Conservation (phyloP, 2,329 filamentous ascomycete genomes). For the Fusarium sp. region DNA sequence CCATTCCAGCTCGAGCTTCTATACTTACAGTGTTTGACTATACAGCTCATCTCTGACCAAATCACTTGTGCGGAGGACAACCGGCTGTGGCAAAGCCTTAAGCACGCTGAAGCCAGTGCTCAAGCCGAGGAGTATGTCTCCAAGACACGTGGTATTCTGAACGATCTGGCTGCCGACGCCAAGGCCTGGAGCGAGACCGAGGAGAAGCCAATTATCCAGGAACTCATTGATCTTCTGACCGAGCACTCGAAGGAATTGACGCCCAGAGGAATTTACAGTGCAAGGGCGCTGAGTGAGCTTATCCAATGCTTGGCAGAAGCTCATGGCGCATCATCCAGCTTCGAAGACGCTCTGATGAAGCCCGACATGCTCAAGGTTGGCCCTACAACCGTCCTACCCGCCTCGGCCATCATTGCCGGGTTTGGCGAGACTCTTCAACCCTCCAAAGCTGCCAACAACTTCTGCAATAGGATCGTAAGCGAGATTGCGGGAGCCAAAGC, state of each 20-base stretch:
- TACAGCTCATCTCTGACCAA: conserved; percentile 66
- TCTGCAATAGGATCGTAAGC: conserved; percentile 71
- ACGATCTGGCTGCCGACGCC: conserved; percentile 49
- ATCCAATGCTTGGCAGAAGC: conserved; percentile 60
- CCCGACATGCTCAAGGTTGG: conserved; percentile 61
- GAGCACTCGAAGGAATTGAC: conserved; percentile 57
- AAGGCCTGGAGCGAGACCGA: conserved; percentile 55
- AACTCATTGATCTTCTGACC: conserved; percentile 59
- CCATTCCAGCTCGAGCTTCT: conserved; percentile 62
- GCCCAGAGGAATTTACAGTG: conserved; percentile 62
- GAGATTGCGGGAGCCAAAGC: conserved; percentile 65
- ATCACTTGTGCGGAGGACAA: conserved; percentile 58
- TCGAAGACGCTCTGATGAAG: conserved; percentile 62
- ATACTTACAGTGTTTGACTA: conserved; percentile 62
- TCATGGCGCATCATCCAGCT: conserved; percentile 58
- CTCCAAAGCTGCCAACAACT: conserved; percentile 62
- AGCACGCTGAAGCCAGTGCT: conserved; percentile 49
- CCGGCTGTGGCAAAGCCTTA: conserved; percentile 60
- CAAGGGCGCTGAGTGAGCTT: conserved; percentile 63
- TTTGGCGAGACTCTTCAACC: conserved; percentile 62
- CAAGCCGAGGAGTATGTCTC: conserved; percentile 60
- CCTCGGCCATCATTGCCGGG: conserved; percentile 63
- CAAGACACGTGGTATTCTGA: conserved; percentile 54
- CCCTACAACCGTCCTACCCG: conserved; percentile 60
- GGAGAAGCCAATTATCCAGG: conserved; percentile 54